Evolutionary conservation across 176 grass and related monocot species (phyloP).

Genomic region (Aegilops tauschii): DNA sequence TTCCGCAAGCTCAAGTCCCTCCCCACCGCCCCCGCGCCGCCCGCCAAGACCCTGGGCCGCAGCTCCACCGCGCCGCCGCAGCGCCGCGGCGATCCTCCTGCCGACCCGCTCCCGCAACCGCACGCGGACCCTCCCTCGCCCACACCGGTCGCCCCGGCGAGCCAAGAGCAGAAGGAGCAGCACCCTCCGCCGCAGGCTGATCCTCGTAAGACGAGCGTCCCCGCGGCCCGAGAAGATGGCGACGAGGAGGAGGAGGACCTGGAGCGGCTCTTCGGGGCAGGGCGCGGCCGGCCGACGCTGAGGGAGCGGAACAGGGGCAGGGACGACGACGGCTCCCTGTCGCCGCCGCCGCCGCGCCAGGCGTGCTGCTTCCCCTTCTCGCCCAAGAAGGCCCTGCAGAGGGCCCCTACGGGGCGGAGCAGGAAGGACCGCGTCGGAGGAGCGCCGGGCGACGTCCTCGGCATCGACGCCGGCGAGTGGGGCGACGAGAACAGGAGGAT

Average conservation of each 20-base stretch:
- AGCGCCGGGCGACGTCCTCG: constrained; percentile 18
- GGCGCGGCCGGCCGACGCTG: constrained; percentile 27
- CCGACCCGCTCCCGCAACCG: background rate
- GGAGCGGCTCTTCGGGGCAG: constrained; percentile 39
- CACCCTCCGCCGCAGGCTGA: background rate
- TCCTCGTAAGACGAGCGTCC: background rate
- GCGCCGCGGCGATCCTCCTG: background rate
- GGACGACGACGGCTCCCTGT: background rate
- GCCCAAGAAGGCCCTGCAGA: constrained; percentile 43
- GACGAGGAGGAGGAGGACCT: constrained; percentile 10
- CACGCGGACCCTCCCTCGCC: background rate
- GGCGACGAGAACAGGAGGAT: constrained; percentile 51
- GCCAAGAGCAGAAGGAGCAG: background rate
- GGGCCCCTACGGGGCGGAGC: constrained; percentile 1
- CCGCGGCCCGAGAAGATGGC: background rate
- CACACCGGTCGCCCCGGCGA: background rate
- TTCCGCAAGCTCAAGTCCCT: constrained; percentile 94
- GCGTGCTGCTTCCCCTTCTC: constrained; percentile 82
- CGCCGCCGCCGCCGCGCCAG: constrained; percentile 36
- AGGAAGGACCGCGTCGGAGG: constrained; percentile 32
- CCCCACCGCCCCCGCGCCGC: constrained; percentile 7
- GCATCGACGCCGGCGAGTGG: constrained; percentile 46
- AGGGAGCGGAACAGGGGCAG: constrained; percentile 29
- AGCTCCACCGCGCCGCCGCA: constrained; percentile 31
- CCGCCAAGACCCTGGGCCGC: constrained; percentile 2